Percentiles rank a stretch among this genome's conserved stretches.
Conservation (phyloP, 495 filamentous ascomycete species). For the Penicillium pulvis region DNA sequence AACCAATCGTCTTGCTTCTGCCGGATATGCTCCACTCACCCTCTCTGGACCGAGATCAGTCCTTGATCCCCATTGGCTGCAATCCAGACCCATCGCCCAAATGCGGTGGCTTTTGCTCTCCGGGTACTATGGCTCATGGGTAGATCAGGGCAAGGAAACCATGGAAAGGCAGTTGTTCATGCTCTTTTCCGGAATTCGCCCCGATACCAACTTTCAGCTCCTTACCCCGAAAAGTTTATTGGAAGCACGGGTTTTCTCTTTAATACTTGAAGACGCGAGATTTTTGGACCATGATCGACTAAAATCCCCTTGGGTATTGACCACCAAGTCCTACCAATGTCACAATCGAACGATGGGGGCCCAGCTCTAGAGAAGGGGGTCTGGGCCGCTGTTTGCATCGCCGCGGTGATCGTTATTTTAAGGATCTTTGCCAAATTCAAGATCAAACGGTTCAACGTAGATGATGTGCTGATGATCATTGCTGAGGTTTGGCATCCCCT, state of each 20-base stretch:
- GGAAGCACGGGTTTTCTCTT: not conserved
- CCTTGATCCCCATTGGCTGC: too few species aligned
- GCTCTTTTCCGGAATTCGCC: too few species aligned
- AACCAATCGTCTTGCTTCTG: too few species aligned
- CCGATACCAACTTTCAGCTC: too few species aligned
- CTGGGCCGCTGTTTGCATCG: conserved; percentile 36
- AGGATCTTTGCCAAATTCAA: conserved; percentile 39
- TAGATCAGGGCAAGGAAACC: too few species aligned
- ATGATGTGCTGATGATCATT: conserved; percentile 42
- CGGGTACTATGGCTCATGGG: too few species aligned
- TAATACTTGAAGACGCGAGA: not conserved
- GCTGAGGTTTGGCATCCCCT: conserved; percentile 26
- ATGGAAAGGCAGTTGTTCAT: too few species aligned
- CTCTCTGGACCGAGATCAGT: too few species aligned
- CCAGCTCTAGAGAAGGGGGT: conserved; percentile 29
- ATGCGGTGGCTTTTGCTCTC: too few species aligned
- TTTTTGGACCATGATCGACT: not conserved
- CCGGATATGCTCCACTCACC: too few species aligned
- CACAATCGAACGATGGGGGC: conserved; percentile 18
- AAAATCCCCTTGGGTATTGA: not conserved
- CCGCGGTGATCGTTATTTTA: conserved; percentile 36
- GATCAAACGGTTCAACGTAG: conserved; percentile 35
- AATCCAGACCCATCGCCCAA: too few species aligned
- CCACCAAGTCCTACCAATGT: not conserved
- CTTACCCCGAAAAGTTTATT: not conserved